Evolutionary conservation across 2,329 filamentous ascomycete species (phyloP).

Genomic region (Coniochaeta ligniaria): DNA sequence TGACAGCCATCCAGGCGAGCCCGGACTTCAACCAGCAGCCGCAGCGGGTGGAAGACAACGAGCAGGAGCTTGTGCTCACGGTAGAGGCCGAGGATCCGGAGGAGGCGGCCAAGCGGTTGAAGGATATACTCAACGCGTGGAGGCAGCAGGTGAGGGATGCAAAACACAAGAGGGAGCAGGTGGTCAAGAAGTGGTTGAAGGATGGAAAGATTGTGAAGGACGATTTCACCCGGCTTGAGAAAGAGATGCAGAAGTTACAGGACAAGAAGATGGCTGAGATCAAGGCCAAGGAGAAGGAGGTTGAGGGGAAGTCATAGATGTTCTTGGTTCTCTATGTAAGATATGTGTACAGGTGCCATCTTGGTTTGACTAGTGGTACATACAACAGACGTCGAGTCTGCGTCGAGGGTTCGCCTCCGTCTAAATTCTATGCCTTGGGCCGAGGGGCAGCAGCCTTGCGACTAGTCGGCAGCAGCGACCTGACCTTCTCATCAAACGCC

Average conservation of each 20-base stretch:
- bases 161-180: slow-evolving; percentile 39
- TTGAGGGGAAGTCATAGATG: neutral
- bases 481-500: slow-evolving; percentile 21
- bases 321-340: neutral
- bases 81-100: slow-evolving; percentile 45
- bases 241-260: slow-evolving; percentile 42
- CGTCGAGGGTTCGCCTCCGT: neutral
- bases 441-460: slow-evolving; percentile 4
- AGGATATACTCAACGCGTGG: slow-evolving; percentile 42
- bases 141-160: slow-evolving; percentile 39
- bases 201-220: slow-evolving; percentile 36
- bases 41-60: slow-evolving; percentile 49
- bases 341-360: slow-evolving; percentile 1
- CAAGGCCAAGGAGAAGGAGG: slow-evolving; percentile 40
- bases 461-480: slow-evolving; percentile 16
- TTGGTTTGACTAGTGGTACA: neutral
- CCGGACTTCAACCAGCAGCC: slow-evolving; percentile 55
- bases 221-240: slow-evolving; percentile 29
- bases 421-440: slow-evolving; percentile 5
- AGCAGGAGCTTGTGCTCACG: slow-evolving; percentile 49
- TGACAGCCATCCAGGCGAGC: slow-evolving; percentile 45
- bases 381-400: slow-evolving; percentile 1
- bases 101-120: slow-evolving; percentile 33
- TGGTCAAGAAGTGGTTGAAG: slow-evolving; percentile 41
- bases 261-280: slow-evolving; percentile 46